A percentile compares a stretch with the other conserved stretches of the same genome.
Conservation (phyloP, 2,329 filamentous ascomycete genomes). For the Venturia carpophila region DNA sequence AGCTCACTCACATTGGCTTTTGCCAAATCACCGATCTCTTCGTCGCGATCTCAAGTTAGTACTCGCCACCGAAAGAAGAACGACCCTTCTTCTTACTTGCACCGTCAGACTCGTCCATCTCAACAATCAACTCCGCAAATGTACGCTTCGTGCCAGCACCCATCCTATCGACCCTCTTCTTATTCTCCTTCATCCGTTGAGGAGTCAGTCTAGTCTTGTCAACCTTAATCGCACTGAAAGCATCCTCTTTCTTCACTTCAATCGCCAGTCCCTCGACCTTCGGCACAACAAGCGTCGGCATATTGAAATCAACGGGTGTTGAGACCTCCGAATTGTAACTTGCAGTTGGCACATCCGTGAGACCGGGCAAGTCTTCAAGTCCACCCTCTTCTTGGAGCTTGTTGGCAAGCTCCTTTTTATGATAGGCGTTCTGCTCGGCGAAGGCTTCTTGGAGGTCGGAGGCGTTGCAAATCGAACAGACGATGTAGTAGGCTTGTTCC, state of each 20-base stretch:
- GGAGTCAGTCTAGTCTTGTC: background rate
- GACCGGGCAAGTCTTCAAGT: background rate
- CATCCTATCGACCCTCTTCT: background rate
- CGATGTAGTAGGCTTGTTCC: constrained; percentile 44
- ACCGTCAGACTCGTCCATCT: background rate
- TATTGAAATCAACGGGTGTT: background rate
- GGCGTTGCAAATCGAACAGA: constrained; percentile 39
- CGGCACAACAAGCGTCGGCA: background rate
- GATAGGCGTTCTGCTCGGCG: too few relatives aligned
- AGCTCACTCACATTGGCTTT: background rate
- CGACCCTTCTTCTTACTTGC: background rate
- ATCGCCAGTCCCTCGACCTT: background rate
- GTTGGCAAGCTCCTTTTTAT: background rate
- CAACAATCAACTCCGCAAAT: background rate
- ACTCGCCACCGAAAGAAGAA: background rate
- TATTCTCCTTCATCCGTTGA: background rate
- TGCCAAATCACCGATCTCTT: background rate
- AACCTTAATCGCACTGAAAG: background rate
- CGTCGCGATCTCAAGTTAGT: background rate
- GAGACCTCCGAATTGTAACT: background rate
- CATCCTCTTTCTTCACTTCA: background rate
- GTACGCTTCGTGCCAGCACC: background rate
- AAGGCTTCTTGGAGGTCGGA: background rate
- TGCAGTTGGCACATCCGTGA: background rate
- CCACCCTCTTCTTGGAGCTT: background rate